Evolutionary conservation across 2,329 filamentous ascomycete genomes (phyloP).

Genomic region (Thielaviopsis musarum): DNA sequence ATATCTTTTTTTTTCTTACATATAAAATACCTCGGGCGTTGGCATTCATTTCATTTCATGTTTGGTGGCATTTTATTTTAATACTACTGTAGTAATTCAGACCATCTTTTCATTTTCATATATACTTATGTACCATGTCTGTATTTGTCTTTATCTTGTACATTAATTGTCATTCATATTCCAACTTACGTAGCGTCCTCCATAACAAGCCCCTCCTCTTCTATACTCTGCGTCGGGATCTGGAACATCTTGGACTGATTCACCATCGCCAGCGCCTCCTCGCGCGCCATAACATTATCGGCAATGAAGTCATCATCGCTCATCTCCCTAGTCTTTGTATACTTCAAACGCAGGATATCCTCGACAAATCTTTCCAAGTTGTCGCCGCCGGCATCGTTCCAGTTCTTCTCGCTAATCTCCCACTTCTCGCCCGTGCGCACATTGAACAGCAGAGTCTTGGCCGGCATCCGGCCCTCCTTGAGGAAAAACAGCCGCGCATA

Average conservation of each 20-base stretch:
- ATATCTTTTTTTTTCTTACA: background rate
- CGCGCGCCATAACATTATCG: background rate
- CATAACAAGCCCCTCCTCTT: background rate
- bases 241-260: background rate
- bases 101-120: background rate
- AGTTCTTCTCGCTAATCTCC: slow-evolving; percentile 11
- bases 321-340: slow-evolving; percentile 9
- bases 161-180: background rate
- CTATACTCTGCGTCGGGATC: background rate
- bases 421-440: slow-evolving; percentile 17
- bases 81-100: background rate
- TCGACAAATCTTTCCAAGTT: slow-evolving; percentile 11
- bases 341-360: slow-evolving; percentile 14
- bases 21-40: background rate
- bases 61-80: background rate
- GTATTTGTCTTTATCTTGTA: background rate
- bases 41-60: background rate
- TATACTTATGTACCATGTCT: background rate
- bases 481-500: slow-evolving; percentile 16
- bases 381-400: background rate
- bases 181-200: background rate
- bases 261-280: background rate
- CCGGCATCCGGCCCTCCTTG: slow-evolving; percentile 10
- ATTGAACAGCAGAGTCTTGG: slow-evolving; percentile 16
- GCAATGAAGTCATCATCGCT: slow-evolving; percentile 12